These are phyloP conservation scores for Dillenia suffruticosa DNA, from an alignment of 164 flowering plant genomes.

Conservation along the genomic window DNA sequence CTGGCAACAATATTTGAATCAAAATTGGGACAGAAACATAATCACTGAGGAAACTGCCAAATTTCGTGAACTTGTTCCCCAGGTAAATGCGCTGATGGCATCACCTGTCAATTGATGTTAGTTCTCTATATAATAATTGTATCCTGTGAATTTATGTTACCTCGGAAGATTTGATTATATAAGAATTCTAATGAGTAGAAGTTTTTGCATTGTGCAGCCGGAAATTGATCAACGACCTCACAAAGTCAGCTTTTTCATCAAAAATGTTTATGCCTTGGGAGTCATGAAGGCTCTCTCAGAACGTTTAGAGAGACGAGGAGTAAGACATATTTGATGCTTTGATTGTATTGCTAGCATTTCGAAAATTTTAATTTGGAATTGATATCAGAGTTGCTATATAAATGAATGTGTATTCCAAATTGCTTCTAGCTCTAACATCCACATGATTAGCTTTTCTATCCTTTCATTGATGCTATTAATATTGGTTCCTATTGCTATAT, in stretches of 20 bases:
- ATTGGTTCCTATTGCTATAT: background rate
- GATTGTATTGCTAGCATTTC: background rate
- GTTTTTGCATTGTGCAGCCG: conserved; percentile 41
- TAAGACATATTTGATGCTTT: conserved; percentile 26
- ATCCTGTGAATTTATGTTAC: too few relatives aligned
- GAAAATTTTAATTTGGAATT: background rate
- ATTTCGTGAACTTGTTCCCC: conserved; percentile 73
- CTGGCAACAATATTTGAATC: conserved; percentile 71
- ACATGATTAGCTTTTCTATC: too few relatives aligned
- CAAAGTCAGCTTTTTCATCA: conserved; percentile 86
- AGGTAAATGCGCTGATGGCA: conserved; percentile 35
- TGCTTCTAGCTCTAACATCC: too few relatives aligned
- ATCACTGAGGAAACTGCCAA: conserved; percentile 77
- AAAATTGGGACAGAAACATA: conserved; percentile 76
- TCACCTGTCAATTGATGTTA: background rate
- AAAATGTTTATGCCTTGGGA: conserved; percentile 66
- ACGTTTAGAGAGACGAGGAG: conserved; percentile 68
- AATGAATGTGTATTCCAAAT: too few relatives aligned
- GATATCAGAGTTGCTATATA: too few relatives aligned
- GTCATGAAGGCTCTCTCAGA: conserved; percentile 59
- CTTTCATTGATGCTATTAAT: too few relatives aligned
- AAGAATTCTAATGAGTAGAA: conserved; percentile 3
- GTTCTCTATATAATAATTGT: background rate
- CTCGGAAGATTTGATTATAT: background rate
- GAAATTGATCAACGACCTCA: conserved; percentile 90